phyloP scores from a whole-genome alignment of 352 stramenopile genomes.

The Phytophthora pluvialis region DNA sequence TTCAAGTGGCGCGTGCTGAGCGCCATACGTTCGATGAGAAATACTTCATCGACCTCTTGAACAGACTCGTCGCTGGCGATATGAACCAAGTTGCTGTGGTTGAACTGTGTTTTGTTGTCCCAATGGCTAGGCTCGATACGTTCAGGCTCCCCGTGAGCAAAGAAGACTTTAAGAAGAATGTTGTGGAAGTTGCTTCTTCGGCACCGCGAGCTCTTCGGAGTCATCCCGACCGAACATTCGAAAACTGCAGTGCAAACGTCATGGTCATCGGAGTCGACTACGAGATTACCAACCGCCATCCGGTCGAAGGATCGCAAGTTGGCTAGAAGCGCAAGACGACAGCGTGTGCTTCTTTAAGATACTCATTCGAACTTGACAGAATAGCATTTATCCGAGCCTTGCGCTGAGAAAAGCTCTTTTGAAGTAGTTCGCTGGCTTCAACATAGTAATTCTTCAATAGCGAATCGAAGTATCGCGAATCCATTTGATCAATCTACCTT shows the following conservation, averaged over 20 bases:
- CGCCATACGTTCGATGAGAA: not conserved
- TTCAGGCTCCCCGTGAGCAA: not conserved
- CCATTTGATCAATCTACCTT: too few species aligned
- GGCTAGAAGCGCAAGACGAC: too few species aligned
- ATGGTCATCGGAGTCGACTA: not conserved
- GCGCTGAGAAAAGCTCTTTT: too few species aligned
- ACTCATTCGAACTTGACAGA: too few species aligned
- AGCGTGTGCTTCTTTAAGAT: too few species aligned
- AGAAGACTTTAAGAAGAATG: not conserved
- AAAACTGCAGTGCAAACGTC: not conserved
- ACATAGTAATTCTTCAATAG: too few species aligned
- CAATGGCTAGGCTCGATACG: not conserved
- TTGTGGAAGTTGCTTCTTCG: not conserved
- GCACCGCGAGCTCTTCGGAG: not conserved
- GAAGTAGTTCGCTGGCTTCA: too few species aligned
- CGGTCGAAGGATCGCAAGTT: not conserved
- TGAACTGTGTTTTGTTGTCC: constrained; percentile 2
- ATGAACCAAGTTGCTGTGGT: not conserved
- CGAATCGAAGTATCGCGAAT: too few species aligned
- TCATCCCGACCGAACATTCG: not conserved
- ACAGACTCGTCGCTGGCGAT: not conserved
- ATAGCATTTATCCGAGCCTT: too few species aligned
- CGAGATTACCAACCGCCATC: not conserved
- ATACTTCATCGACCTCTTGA: not conserved
- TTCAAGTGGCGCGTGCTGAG: not conserved